Conservation (phyloP, 1,139 yeast species). For the Spathaspora sp. region DNA sequence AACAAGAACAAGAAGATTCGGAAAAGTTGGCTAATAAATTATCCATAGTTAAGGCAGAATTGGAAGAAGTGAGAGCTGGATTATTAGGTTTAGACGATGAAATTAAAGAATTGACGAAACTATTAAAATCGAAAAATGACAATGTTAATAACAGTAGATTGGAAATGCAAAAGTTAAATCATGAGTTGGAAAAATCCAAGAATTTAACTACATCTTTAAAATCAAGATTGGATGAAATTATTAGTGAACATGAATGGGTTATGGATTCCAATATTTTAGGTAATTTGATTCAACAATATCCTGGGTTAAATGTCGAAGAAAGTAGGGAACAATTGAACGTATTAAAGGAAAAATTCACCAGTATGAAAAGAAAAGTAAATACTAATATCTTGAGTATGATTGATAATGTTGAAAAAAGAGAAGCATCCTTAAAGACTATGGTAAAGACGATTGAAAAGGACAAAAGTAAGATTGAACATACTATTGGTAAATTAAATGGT, state of each 20-base stretch:
- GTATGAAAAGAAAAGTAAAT: conserved; percentile 84
- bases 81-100: conserved; percentile 78
- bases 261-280: conserved; percentile 58
- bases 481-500: conserved; percentile 81
- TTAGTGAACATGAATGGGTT: conserved; percentile 71
- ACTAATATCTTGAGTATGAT: conserved; percentile 91
- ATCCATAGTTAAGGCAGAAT: conserved; percentile 35
- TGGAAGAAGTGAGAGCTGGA: conserved; percentile 64
- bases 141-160: conserved; percentile 51
- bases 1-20: conserved; percentile 26
- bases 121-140: conserved; percentile 53
- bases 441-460: conserved; percentile 88
- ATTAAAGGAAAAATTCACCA: conserved; percentile 61
- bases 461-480: conserved; percentile 84
- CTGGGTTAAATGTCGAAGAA: conserved; percentile 62
- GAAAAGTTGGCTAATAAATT: conserved; percentile 29
- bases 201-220: conserved; percentile 43
- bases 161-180: conserved; percentile 57
- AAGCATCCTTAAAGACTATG: conserved; percentile 72
- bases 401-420: conserved; percentile 91
- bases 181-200: conserved; percentile 62
- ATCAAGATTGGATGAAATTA: conserved; percentile 47
- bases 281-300: conserved; percentile 55
- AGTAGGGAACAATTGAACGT: conserved; percentile 57
- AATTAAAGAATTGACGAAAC: conserved; percentile 57